phyloP scores from a whole-genome alignment of 768 basidiomycete genomes.

The Mycena floridula region DNA sequence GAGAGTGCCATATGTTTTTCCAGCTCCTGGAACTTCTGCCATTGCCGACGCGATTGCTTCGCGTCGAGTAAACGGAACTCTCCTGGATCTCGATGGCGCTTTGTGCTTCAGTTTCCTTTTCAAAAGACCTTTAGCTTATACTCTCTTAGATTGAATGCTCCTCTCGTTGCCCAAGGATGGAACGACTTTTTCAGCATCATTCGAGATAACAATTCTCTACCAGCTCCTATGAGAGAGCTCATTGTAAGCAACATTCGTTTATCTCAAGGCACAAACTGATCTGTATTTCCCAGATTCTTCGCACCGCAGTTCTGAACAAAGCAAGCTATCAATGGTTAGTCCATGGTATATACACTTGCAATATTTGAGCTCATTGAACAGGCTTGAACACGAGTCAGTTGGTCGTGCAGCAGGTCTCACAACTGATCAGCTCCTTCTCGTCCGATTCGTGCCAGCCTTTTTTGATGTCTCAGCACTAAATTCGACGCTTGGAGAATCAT shows the following conservation, averaged over 20 bases:
- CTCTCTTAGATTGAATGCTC: constrained; percentile 20
- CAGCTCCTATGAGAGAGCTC: constrained; percentile 27
- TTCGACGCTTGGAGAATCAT: constrained; percentile 15
- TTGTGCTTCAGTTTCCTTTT: constrained; percentile 20
- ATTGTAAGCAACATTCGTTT: constrained; percentile 16
- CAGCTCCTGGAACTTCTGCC: constrained; percentile 18
- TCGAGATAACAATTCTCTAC: constrained; percentile 4
- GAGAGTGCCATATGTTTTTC: constrained; percentile 37
- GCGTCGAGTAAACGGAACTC: constrained; percentile 25
- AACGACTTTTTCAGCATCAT: constrained; percentile 27
- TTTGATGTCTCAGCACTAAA: constrained; percentile 3
- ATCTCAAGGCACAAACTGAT: not conserved
- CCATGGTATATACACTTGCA: too few species aligned
- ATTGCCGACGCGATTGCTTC: constrained; percentile 32
- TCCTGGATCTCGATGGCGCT: constrained; percentile 31
- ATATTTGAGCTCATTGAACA: too few species aligned
- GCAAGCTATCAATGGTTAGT: too few species aligned
- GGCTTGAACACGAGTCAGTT: too few species aligned
- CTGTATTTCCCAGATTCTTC: constrained; percentile 15
- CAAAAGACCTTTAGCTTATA: not conserved
- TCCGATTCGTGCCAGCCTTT: constrained; percentile 16
- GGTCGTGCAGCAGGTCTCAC: too few species aligned
- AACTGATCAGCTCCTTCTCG: too few species aligned
- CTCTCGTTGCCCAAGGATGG: constrained; percentile 19
- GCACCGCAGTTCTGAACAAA: constrained; percentile 18